Evolutionary conservation across 2,329 filamentous ascomycete genomes (phyloP).

Genomic region (Colletotrichum sp.): DNA sequence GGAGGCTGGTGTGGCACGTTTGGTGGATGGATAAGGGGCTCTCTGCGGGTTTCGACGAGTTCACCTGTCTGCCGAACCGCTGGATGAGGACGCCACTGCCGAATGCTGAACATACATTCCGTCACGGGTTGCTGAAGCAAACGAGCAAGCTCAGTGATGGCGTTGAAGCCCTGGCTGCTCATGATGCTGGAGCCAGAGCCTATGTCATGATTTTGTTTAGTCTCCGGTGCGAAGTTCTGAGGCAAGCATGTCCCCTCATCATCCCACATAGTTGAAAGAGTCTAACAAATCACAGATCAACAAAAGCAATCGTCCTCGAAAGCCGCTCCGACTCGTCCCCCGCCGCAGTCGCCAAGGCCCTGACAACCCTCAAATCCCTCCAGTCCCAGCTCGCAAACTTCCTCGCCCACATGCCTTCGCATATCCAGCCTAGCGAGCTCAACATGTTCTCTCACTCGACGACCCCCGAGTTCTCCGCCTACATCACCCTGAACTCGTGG

Average conservation of each 20-base stretch:
- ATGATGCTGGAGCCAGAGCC: not conserved
- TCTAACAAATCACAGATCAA: not conserved
- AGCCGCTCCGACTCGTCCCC: not conserved
- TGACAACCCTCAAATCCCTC: not conserved
- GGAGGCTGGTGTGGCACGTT: constrained; percentile 1
- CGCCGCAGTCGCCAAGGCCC: not conserved
- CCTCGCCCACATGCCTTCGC: not conserved
- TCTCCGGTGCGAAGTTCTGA: not conserved
- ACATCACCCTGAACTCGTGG: constrained; percentile 8
- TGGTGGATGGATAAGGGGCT: constrained; percentile 13
- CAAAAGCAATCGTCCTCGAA: not conserved
- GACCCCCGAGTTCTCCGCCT: not conserved
- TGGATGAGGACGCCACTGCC: constrained; percentile 1
- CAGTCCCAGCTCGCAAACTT: not conserved
- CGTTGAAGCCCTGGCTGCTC: not conserved
- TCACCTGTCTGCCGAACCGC: not conserved
- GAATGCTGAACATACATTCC: not conserved
- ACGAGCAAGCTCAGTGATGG: not conserved
- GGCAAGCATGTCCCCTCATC: not conserved
- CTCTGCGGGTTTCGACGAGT: constrained; percentile 5
- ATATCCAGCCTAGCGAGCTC: not conserved
- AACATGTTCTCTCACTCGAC: constrained; percentile 12
- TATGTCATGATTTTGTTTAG: not conserved
- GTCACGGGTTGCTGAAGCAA: not conserved
- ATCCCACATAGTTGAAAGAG: not conserved